A percentile compares a stretch with the other conserved stretches of the same genome.
Evolutionary conservation across 768 basidiomycete genomes (phyloP).

Genomic region (Lactarius akahatsu): DNA sequence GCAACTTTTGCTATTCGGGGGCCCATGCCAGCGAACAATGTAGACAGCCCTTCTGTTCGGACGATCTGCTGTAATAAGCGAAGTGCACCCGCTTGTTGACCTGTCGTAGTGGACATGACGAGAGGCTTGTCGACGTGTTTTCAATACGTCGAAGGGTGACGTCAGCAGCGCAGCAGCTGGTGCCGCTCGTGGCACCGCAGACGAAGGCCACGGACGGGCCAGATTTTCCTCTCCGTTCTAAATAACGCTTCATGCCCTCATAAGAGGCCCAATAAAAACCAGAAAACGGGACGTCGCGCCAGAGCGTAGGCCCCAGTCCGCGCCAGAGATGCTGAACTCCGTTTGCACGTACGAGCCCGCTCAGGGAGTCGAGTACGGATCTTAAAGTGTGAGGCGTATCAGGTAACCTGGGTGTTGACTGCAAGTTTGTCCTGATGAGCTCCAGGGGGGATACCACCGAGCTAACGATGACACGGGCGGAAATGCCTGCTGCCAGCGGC

Average conservation of each 20-base stretch:
- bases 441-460: slow-evolving; percentile 85
- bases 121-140: slow-evolving; percentile 90
- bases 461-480: slow-evolving; percentile 78
- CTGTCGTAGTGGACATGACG: slow-evolving; percentile 54
- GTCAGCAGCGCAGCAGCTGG: slow-evolving; percentile 82
- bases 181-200: slow-evolving; percentile 90
- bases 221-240: slow-evolving; percentile 51
- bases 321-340: slow-evolving; percentile 81
- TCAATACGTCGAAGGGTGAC: slow-evolving; percentile 95
- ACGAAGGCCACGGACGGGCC: slow-evolving; percentile 76
- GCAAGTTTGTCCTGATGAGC: slow-evolving; percentile 89
- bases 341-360: slow-evolving; percentile 54
- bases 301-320: slow-evolving; percentile 87
- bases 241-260: slow-evolving; percentile 71
- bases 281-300: slow-evolving; percentile 97
- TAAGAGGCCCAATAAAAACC: slow-evolving; percentile 97
- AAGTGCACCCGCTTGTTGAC: slow-evolving; percentile 49
- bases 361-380: slow-evolving; percentile 67
- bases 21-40: slow-evolving; percentile 79
- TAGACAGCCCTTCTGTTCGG: slow-evolving; percentile 71
- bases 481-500: slow-evolving; percentile 79
- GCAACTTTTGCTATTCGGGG: slow-evolving; percentile 95
- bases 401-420: slow-evolving; percentile 76
- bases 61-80: slow-evolving; percentile 68
- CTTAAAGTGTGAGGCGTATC: slow-evolving; percentile 72